Evolutionary conservation across 768 basidiomycete species (phyloP).

Genomic region (Boletus coccyginus): DNA sequence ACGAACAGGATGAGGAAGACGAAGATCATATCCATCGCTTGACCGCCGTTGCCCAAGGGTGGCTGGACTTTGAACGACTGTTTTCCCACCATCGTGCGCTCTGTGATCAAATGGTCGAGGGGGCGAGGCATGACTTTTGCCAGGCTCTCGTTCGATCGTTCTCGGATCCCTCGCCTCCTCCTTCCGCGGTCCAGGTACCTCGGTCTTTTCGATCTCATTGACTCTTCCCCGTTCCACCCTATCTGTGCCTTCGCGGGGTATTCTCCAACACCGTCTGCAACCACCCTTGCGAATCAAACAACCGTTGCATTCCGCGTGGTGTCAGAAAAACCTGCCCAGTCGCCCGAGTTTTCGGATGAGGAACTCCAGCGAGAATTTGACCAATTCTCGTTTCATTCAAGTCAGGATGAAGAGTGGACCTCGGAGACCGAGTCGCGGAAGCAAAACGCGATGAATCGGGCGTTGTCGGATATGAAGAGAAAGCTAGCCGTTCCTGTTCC

Average conservation of each 20-base stretch:
- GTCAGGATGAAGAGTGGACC: conserved; percentile 16
- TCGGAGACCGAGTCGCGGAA: conserved; percentile 10
- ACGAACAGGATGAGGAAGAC: background rate
- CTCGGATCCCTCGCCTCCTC: background rate
- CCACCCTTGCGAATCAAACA: background rate
- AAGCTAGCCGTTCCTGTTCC: conserved; percentile 8
- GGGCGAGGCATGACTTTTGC: conserved; percentile 10
- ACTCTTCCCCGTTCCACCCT: background rate
- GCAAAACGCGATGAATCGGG: conserved; percentile 3
- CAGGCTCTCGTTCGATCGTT: conserved; percentile 2
- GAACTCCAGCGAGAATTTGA: conserved; percentile 11
- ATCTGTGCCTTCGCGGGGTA: background rate
- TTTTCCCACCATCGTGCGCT: background rate
- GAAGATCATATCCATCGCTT: background rate
- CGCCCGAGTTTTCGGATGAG: conserved; percentile 9
- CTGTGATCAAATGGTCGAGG: background rate
- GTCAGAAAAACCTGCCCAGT: background rate
- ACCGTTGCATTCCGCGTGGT: too few relatives aligned
- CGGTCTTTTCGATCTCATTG: background rate
- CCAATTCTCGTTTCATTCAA: conserved; percentile 9
- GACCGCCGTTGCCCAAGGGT: background rate
- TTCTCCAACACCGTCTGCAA: background rate
- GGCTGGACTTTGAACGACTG: conserved; percentile 5
- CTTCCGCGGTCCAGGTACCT: background rate
- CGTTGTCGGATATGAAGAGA: conserved; percentile 7